Evolutionary conservation across 139 green algal species (phyloP).

Genomic region (Asterochloris erici): DNA sequence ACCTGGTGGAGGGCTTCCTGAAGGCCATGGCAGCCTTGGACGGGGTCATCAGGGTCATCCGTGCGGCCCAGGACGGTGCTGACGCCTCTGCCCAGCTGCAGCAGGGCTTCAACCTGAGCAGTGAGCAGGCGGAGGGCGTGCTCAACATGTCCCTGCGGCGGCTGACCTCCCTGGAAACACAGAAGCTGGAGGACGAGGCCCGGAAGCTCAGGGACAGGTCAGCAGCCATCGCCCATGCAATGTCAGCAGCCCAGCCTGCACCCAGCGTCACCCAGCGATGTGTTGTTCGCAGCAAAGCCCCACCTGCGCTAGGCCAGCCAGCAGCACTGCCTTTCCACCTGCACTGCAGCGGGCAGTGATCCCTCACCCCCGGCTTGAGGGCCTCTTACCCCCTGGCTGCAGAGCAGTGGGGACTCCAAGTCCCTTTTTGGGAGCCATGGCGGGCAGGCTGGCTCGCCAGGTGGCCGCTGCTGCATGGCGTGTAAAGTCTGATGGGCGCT

Average conservation of each 20-base stretch:
- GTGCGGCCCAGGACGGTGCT: constrained; percentile 51
- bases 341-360: no score
- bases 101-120: constrained; percentile 45
- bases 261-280: no score
- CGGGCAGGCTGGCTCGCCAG: no score
- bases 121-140: constrained; percentile 75
- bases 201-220: constrained; percentile 41
- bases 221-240: no score
- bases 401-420: no score
- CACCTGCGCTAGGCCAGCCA: no score
- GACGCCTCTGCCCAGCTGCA: constrained; percentile 51
- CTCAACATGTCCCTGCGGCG: constrained; percentile 80
- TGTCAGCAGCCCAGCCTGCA: no score
- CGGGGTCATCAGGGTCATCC: constrained; percentile 59
- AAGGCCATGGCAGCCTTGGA: constrained; percentile 69
- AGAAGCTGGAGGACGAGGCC: constrained; percentile 66
- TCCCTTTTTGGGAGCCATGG: no score
- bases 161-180: constrained; percentile 77
- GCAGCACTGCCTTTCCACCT: no score
- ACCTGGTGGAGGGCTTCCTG: constrained; percentile 83
- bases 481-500: constrained; percentile 14
- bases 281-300: constrained; percentile 8
- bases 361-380: no score
- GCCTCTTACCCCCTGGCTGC: no score
- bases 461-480: no score